Base-by-base conservation (phyloP, 441 rosid species). In the Jatropha multifida region DNA sequence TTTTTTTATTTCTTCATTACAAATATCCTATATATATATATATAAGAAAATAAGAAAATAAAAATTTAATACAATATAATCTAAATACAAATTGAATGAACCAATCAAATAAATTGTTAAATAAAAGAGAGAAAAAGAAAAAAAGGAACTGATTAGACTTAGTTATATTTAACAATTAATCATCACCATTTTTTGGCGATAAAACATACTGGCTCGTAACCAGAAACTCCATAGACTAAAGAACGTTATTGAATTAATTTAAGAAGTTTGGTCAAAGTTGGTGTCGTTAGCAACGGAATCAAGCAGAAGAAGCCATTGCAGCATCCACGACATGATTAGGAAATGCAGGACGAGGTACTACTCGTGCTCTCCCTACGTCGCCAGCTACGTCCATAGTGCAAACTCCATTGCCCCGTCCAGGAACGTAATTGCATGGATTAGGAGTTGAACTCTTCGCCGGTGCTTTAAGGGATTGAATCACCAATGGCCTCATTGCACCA, bases 311-410 rank as follows among this genome's bases (percentile, higher is more conserved):
- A 0, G 27, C 5, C 61, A 61, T 68, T 4, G 72, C 69, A 40
- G 54, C 68, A 7, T 76, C 77, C 73, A 69, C 10, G 51, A 74
- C 75, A 23, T 14, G 38, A 13, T 55, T 38, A 46, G 73, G 66
- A 69, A 69, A 64, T 15, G 68, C 46, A 54, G 74, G 9, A 13
- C 59, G 72, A 0, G 15, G 52, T 44, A 56, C 20, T 20, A 5
- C 42, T n/a, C 61, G 38, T 20, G 5, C 42, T 56, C 61, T 56
- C 1, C 51, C n/a, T 18, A 72, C 77, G n/a, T 65, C 51, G 27
- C 83, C 82, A 5, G 84, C 84, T 3, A 84, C 4, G 48, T 84
- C 75, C 81, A 69, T 81, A 17, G 8, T 65, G 80, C 87, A 81
- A 55, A 11, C 85, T 0, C 60, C 64, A 10, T 23, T 20, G 72